These are phyloP conservation scores for Aspergillus costaricaensis DNA, from an alignment of 2,329 filamentous ascomycete species.

Conservation along the genomic window DNA sequence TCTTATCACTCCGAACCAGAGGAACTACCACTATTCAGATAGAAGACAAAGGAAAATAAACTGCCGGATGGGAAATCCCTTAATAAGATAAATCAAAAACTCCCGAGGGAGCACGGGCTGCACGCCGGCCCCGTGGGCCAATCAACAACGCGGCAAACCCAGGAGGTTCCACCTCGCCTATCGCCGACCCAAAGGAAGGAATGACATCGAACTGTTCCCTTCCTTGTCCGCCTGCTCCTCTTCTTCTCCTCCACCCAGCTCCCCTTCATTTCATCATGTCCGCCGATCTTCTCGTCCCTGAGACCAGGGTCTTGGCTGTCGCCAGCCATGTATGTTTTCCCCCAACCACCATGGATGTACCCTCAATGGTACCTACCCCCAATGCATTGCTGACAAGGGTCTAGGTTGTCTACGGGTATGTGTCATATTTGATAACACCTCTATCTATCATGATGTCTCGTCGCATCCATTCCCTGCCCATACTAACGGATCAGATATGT, in stretches of 20 bases:
- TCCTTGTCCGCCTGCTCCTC: neutral
- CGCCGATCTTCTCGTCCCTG: slow-evolving; percentile 52
- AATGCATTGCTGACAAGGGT: slow-evolving; percentile 7
- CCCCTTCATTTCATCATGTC: slow-evolving; percentile 29
- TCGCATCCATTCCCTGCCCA: neutral
- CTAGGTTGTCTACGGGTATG: slow-evolving; percentile 41
- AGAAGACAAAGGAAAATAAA: neutral
- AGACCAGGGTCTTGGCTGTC: slow-evolving; percentile 76
- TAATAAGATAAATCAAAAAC: neutral
- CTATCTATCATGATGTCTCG: neutral
- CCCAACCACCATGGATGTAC: slow-evolving; percentile 2
- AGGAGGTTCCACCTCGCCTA: slow-evolving; percentile 4
- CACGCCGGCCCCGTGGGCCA: slow-evolving; percentile 3
- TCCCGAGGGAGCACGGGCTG: slow-evolving; percentile 4
- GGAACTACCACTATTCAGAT: neutral
- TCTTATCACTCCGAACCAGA: neutral
- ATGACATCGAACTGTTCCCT: slow-evolving; percentile 1
- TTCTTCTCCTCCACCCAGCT: slow-evolving; percentile 9
- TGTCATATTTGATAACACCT: slow-evolving; percentile 6
- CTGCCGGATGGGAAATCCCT: neutral
- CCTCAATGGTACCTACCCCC: neutral
- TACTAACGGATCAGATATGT: slow-evolving; percentile 69
- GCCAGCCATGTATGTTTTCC: slow-evolving; percentile 78
- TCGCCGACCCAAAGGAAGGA: slow-evolving; percentile 3
- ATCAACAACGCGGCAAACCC: neutral